Base-by-base conservation (phyloP, 495 filamentous ascomycete genomes). In the Antarctomyces pellizariae region DNA sequence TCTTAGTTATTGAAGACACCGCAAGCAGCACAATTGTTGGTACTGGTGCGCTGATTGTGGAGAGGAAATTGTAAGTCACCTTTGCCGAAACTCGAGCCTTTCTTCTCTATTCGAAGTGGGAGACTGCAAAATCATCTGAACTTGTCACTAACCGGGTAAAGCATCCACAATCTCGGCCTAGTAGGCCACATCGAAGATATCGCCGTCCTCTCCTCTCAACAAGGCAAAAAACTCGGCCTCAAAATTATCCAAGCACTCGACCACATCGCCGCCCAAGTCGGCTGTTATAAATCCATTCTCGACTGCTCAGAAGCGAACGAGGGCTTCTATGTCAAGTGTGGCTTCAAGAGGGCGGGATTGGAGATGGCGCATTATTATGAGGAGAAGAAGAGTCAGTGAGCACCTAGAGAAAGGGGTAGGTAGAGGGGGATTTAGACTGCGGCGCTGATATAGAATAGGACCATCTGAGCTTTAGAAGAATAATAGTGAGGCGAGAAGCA, bases 131-230 rank as follows among this genome's bases (percentile, higher is more conserved):
- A 20, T 11, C 16, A 16, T n/a, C n/a, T n/a, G n/a, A n/a, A n/a
- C n/a, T n/a, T n/a, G n/a, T n/a, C n/a, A n/a, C n/a, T n/a, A n/a
- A n/a, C n/a, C n/a, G n/a, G n/a, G 16, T 31, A 34, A 35, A 75
- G 71, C 43, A 73, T 80, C 38, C 71, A 78, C 36, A 63, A 64
- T 28, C 58, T 77, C 25, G 73, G 71, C 12, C 36, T 62, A 4
- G 82, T 92, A n/a, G 86, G 84, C 1, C 86, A 97, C 46, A 91
- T 97, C 52, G 86, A 97, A 52, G 86, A 97, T 49, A 93, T 97
- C 50, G 80, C 86, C 5, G 84, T 97, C 13, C 67, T 73, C 34
- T 75, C 80, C 49, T 71, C 79, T 31, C 82, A 93, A 49, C 86
- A 95, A 49, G 86, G 86, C 30, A 93, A 92, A 63, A 92, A 91